A percentile compares a stretch with the other conserved stretches of the same genome.
Conservation (phyloP, 495 filamentous ascomycete genomes). For the Aspergillus ostianus region DNA sequence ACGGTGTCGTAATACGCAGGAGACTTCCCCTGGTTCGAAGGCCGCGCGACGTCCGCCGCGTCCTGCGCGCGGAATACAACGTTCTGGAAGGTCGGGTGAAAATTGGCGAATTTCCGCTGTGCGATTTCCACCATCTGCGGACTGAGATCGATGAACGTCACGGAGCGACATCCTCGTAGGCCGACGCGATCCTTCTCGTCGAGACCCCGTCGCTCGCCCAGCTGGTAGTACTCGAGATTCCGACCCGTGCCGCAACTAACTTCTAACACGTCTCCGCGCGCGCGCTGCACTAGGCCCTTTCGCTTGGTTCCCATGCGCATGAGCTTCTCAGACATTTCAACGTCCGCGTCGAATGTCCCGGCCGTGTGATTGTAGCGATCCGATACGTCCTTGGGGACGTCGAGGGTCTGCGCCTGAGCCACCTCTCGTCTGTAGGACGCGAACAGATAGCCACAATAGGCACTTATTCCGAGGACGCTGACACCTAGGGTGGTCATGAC, state of each 20-base stretch:
- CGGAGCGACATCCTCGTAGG: conserved; percentile 41
- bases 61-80: conserved; percentile 46
- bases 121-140: conserved; percentile 62
- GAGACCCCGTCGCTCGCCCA: conserved; percentile 63
- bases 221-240: conserved; percentile 73
- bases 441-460: conserved; percentile 54
- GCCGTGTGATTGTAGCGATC: conserved; percentile 58
- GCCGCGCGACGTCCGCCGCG: conserved; percentile 25
- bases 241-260: conserved; percentile 88
- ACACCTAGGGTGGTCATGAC: conserved; percentile 43
- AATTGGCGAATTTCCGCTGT: conserved; percentile 53
- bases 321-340: conserved; percentile 63
- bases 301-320: conserved; percentile 65
- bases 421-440: conserved; percentile 43
- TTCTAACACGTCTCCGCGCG: conserved; percentile 81
- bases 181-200: conserved; percentile 53
- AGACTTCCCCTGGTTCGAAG: conserved; percentile 1
- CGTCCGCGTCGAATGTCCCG: conserved; percentile 58
- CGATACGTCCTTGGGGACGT: conserved; percentile 51
- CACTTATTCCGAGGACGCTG: conserved; percentile 44
- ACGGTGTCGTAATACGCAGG: conserved; percentile 70
- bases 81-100: conserved; percentile 45
- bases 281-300: conserved; percentile 56
- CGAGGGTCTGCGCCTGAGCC: conserved; percentile 31
- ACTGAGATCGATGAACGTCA: conserved; percentile 66